Conservation (phyloP, 345 rosid genomes). For the Euphorbia peplus region DNA sequence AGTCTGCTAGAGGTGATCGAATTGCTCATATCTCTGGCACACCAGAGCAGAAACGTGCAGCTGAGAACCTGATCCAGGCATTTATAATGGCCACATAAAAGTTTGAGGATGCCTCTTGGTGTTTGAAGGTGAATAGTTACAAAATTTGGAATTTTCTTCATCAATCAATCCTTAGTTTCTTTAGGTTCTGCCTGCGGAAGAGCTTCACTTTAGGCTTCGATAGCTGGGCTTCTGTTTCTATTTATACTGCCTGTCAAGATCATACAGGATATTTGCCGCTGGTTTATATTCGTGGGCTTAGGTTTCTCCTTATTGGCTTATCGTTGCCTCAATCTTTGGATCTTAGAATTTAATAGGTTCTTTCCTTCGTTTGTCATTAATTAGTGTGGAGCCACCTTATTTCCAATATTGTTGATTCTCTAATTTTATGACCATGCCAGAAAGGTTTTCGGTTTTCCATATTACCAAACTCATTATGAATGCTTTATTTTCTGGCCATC, state of each 20-base stretch:
- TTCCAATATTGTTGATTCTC: constrained; percentile 30
- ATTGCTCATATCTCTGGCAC: constrained; percentile 86
- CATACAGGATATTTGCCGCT: constrained; percentile 30
- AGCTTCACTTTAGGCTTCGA: constrained; percentile 32
- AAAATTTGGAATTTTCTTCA: constrained; percentile 29
- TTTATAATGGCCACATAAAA: constrained; percentile 85
- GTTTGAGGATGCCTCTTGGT: constrained; percentile 18
- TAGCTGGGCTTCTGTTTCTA: constrained; percentile 37
- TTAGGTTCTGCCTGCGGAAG: constrained; percentile 35
- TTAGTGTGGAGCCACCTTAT: constrained; percentile 27
- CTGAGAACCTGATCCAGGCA: constrained; percentile 96
- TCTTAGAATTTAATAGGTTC: constrained; percentile 50
- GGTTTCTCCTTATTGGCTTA: constrained; percentile 30
- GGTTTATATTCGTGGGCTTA: constrained; percentile 28
- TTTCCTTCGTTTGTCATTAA: constrained; percentile 44
- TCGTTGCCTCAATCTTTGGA: constrained; percentile 30
- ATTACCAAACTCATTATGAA: constrained; percentile 26
- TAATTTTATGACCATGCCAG: constrained; percentile 22
- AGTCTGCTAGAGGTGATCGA: constrained; percentile 72
- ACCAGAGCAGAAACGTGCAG: constrained; percentile 80
- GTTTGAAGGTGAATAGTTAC: constrained; percentile 40
- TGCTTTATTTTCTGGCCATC: constrained; percentile 27
- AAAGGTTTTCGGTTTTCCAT: constrained; percentile 23
- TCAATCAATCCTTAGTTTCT: constrained; percentile 34
- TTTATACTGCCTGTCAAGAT: constrained; percentile 34